Evolutionary conservation across 139 green algal species (phyloP), one percentile per base, ranked within the genome.

Genomic region (Chlamydomonas urium): DNA sequence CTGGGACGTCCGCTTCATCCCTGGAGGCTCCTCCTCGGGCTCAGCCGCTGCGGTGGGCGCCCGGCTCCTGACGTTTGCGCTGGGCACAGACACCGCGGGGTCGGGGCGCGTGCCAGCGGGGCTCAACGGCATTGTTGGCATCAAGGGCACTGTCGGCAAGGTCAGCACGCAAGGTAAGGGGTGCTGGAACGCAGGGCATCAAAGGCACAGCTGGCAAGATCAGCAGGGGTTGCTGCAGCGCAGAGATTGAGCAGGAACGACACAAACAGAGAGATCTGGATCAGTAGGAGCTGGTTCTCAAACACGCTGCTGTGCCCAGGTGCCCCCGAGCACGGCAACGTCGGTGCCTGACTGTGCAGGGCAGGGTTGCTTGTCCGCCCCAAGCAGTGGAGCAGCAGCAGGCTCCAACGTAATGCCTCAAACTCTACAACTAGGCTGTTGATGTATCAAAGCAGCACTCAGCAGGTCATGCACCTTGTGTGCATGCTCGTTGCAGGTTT

Each of bases 61-160:
- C 0, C 79, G 88, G 2, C 66, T 93, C 14, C 74, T 91, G 48
- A 83, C 50, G 34, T 93, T 94, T 84, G 89, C 89, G 1, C 75
- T 96, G 50, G 90, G 90, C 26, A 96, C 90, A 3, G 90, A 96
- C 79, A 95, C 90, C 4, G 89, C 88, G 0, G 90, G 90, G 23
- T 90, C 63, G 23, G 76, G 85, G 3, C 79, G 87, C 17, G 81
- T 92, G 36, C 88, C 88, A 2, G 88, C 86, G 26, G 80, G 80
- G 53, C 69, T 89, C 35, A 89, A 89, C 69, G 90, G 90, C 37
- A 90, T 87, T 60, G 87, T 94, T 17, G 90, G 90, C 31, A 74
- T 93, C 36, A 95, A 95, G 76, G 81, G 81, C 17, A 90, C 85
- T 0, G 48, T 93, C 42, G 88, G 88, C 23, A 74, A 71, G n/a